A percentile compares a stretch with the other conserved stretches of the same genome.
phyloP scores from a whole-genome alignment of 306 rosid species.

The Cotoneaster glaucophyllus region DNA sequence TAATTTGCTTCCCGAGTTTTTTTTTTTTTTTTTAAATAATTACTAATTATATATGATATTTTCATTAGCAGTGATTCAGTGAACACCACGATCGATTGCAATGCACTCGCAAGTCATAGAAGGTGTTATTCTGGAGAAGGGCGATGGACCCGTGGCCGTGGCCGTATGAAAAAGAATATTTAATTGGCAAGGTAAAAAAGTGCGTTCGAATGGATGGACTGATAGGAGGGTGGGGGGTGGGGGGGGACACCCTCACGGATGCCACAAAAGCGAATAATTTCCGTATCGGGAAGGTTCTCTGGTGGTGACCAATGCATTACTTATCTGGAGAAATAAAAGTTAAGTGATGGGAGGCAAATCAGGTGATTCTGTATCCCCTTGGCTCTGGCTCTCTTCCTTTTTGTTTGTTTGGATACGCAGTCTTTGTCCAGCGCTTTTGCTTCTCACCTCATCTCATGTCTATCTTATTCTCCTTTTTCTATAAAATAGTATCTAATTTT shows the following conservation, averaged over 20 bases:
- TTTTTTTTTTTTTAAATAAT: no score
- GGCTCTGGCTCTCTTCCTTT: background rate
- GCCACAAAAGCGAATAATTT: background rate
- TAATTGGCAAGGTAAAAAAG: background rate
- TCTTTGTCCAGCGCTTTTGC: background rate
- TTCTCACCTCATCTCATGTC: background rate
- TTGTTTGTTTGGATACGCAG: background rate
- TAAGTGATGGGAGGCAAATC: background rate
- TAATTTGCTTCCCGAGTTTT: no score
- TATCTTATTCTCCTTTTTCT: background rate
- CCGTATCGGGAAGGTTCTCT: slow-evolving; percentile 6
- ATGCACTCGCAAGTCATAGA: no score
- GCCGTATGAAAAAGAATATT: background rate
- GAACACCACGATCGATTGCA: no score
- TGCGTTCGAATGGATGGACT: no score
- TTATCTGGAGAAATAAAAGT: background rate
- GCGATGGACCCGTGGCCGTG: background rate
- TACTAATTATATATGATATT: no score
- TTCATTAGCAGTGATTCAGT: no score
- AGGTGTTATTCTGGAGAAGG: background rate
- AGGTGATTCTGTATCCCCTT: background rate
- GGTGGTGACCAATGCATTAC: background rate
- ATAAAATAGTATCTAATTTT: background rate
- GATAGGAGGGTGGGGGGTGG: background rate
- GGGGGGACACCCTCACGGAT: background rate